A percentile compares a stretch with the other conserved stretches of the same genome.
Conservation (phyloP, 2,329 filamentous ascomycete genomes). For the Colletotrichum sansevieriae region DNA sequence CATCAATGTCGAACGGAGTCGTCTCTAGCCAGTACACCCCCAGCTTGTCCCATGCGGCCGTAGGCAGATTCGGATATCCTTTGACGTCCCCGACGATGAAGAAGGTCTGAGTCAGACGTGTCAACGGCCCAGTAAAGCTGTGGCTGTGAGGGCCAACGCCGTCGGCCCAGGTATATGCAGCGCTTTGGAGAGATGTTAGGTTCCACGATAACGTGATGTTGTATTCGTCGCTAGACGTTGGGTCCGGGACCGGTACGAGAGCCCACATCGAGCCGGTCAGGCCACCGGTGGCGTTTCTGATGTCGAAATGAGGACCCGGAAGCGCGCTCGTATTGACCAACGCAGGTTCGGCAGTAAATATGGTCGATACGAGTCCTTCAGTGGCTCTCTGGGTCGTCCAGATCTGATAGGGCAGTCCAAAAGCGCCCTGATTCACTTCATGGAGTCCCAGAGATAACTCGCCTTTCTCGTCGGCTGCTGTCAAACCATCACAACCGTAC, state of each 20-base stretch:
- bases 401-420: neutral
- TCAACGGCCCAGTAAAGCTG: constrained; percentile 6
- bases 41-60: neutral
- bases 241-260: constrained; percentile 3
- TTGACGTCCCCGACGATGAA: constrained; percentile 24
- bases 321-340: neutral
- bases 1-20: constrained; percentile 6
- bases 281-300: constrained; percentile 16
- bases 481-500: constrained; percentile 6
- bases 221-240: neutral
- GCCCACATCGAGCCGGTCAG: constrained; percentile 28
- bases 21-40: constrained; percentile 27
- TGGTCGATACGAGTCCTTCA: constrained; percentile 8
- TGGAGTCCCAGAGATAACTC: constrained; percentile 28
- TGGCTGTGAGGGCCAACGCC: constrained; percentile 3
- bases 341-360: constrained; percentile 5
- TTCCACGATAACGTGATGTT: constrained; percentile 12
- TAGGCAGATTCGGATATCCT: constrained; percentile 12
- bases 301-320: constrained; percentile 23
- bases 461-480: constrained; percentile 22
- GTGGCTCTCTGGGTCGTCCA: constrained; percentile 16
- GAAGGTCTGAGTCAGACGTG: constrained; percentile 1
- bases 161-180: constrained; percentile 19
- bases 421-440: neutral
- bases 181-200: neutral